phyloP scores from a whole-genome alignment of 257 asterid genomes.

The Henckelia pumila region DNA sequence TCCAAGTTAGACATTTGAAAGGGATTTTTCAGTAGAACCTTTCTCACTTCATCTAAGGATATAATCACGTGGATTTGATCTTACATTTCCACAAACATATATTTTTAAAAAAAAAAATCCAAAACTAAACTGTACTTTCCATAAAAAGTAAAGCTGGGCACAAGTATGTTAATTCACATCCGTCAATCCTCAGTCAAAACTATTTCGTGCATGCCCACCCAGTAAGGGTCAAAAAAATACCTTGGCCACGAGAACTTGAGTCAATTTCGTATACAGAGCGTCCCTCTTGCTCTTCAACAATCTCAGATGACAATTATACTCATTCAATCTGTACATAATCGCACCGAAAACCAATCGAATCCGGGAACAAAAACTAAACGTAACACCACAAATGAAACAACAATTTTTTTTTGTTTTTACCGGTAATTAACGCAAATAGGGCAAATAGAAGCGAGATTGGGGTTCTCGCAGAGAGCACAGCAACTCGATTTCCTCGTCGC shows the following conservation, averaged over 20 bases:
- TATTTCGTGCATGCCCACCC: neutral
- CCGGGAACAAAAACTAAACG: neutral
- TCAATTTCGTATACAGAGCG: constrained; percentile 61
- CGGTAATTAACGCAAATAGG: constrained; percentile 79
- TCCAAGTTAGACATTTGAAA: constrained; percentile 8
- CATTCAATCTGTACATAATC: constrained; percentile 56
- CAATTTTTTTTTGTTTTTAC: constrained; percentile 29
- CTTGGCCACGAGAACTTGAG: constrained; percentile 82
- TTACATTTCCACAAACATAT: neutral
- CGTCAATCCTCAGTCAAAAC: neutral
- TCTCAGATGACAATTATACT: constrained; percentile 54
- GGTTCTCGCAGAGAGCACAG: constrained; percentile 80
- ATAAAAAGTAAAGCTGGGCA: neutral
- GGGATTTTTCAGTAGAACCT: constrained; percentile 5
- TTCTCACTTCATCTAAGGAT: neutral
- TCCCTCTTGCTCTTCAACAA: constrained; percentile 68
- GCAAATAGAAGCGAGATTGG: constrained; percentile 87
- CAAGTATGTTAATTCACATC: neutral
- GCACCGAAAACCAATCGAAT: neutral
- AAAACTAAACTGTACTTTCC: too few species aligned
- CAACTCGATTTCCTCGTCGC: constrained; percentile 50
- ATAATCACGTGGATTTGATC: neutral
- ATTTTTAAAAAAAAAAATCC: too few species aligned
- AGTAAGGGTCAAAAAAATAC: constrained; percentile 32
- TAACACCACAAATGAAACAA: neutral